A percentile compares a stretch with the other conserved stretches of the same genome.
These are phyloP conservation scores for Pholiota conissans DNA, from an alignment of 768 basidiomycete genomes.

Conservation along the genomic window DNA sequence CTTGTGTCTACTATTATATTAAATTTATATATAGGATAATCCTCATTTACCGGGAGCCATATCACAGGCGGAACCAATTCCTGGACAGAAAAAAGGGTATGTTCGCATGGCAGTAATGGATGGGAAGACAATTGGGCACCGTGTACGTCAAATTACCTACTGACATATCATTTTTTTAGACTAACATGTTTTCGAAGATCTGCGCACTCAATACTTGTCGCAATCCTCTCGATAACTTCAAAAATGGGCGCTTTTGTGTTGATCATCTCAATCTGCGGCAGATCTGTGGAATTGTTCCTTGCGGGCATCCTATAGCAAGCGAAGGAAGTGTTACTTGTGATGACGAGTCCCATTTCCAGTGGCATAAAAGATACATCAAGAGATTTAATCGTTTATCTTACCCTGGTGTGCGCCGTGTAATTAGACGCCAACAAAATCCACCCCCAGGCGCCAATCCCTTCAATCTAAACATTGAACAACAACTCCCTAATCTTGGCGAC, in stretches of 20 bases:
- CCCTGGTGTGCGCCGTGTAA: conserved; percentile 26
- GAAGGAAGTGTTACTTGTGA: too few species aligned
- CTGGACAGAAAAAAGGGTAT: conserved; percentile 13
- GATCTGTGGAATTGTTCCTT: too few species aligned
- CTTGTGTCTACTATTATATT: too few species aligned
- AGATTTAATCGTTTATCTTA: conserved; percentile 22
- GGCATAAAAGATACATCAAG: neutral
- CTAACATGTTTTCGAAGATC: too few species aligned
- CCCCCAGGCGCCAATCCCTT: neutral
- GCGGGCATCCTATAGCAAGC: too few species aligned
- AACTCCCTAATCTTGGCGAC: neutral
- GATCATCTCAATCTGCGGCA: conserved; percentile 16
- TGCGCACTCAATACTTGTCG: conserved; percentile 23
- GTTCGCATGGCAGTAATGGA: conserved; percentile 33
- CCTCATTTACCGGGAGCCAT: too few species aligned
- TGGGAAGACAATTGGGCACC: conserved; percentile 27
- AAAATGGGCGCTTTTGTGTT: conserved; percentile 28
- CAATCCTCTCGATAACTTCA: conserved; percentile 24
- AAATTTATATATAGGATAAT: too few species aligned
- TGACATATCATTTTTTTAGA: too few species aligned
- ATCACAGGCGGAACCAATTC: too few species aligned
- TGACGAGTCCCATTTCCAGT: too few species aligned
- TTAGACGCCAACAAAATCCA: conserved; percentile 17
- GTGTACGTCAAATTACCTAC: too few species aligned
- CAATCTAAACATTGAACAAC: neutral